Base-by-base conservation (phyloP, 2,329 filamentous ascomycete genomes). In the Harringtonia lauricola region DNA sequence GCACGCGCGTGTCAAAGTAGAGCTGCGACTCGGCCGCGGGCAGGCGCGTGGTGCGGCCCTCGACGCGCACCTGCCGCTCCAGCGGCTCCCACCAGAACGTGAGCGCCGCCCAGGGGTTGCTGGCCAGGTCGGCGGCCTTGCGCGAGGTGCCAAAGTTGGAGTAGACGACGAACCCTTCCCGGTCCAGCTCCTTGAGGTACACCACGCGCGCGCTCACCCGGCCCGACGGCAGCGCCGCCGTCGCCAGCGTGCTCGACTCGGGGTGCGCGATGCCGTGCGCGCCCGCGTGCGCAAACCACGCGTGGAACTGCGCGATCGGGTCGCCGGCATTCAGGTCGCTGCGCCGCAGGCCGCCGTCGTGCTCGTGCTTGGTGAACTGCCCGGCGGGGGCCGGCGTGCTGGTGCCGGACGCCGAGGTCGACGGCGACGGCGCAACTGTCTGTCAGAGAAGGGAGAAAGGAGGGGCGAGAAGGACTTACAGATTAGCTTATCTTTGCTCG, bases 111-210 rank as follows among this genome's bases (percentile, higher is more conserved):
- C 83, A 82, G 24, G 76, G 74, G 62, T 96, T 98, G 19, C 47
- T 46, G n/a, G 44, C 44, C 42, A 52, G 50, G 15, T 24, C 47
- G 19, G 36, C 13, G 15, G 80, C 76, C 66, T 82, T 78, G 55
- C 72, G 66, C 47, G 79, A 86, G 0, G 85, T 92, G 47, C 79
- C 88, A 68, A 89, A 90, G 63, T 98, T 98, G 57, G 79, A 84
- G 71, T 96, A 98, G 39, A 98, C 72, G 36, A 96, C 87, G 64
- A 94, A 98, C 15, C 89, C 88, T 6, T 63, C 55, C 43, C 70
- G 63, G 62, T 96, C 89, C 21, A 96, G 78, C 68, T 96, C 92
- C 65, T 98, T 98, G 52, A 98, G 74, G 65, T 96, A 98, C 31
- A 98, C 87, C 53, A 87, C 74, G 47, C 92, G 86, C 4, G 86